Percentiles rank a stretch among this genome's conserved stretches.
These are phyloP conservation scores for Arthrobotrys sinensis DNA, from an alignment of 2,329 filamentous ascomycete species.

Conservation along the genomic window DNA sequence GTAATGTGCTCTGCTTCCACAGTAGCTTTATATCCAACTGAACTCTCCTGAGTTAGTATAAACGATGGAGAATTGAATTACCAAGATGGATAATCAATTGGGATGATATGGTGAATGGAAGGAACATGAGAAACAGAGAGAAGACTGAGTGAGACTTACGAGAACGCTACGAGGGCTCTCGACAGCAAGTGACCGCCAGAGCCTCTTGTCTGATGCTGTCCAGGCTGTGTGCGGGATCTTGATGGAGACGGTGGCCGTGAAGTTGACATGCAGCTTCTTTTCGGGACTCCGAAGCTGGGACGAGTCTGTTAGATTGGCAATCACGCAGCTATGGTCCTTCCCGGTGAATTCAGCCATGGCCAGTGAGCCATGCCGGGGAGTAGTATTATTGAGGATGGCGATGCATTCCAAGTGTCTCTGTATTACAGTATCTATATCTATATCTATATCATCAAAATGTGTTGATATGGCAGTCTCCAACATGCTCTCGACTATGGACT, in stretches of 20 bases:
- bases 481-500: too few relatives aligned
- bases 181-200: conserved; percentile 46
- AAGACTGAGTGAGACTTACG: conserved; percentile 11
- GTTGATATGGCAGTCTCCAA: not conserved
- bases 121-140: not conserved
- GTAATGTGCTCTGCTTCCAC: conserved; percentile 41
- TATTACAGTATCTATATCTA: not conserved
- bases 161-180: conserved; percentile 38
- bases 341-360: conserved; percentile 19
- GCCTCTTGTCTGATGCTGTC: conserved; percentile 3
- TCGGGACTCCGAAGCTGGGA: conserved; percentile 36
- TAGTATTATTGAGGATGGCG: not conserved
- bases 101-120: not conserved
- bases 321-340: conserved; percentile 17
- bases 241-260: conserved; percentile 40
- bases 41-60: not conserved
- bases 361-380: conserved; percentile 9
- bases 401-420: not conserved
- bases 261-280: conserved; percentile 47
- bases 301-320: conserved; percentile 30
- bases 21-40: conserved; percentile 45
- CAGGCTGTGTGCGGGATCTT: conserved; percentile 43
- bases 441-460: conserved; percentile 11
- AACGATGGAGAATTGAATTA: not conserved
- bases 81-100: not conserved